Evolutionary conservation across 495 filamentous ascomycete species (phyloP), one percentile per base, ranked within the genome.

Genomic region (Delitschia confertaspora): DNA sequence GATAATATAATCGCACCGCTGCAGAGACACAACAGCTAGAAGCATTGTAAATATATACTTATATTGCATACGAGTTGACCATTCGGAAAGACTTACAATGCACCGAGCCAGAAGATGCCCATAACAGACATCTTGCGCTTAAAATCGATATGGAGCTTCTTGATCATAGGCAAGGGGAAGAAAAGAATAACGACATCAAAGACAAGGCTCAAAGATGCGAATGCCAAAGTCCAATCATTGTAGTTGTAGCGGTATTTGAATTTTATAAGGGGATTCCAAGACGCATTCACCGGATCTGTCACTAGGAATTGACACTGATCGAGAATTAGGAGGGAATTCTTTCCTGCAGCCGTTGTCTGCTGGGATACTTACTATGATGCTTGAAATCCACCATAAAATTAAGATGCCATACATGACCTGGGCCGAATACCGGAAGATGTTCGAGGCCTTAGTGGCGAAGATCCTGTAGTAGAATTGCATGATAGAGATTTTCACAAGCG

Each of bases 41-140:
- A 17, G 30, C 2, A 14, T 16, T 23, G 25, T 17, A 33, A 14
- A 20, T 25, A 20, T n/a, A 10, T 10, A 5, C 24, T 19, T 25
- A n/a, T 31, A 7, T 36, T 14, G n/a, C n/a, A n/a, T n/a, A n/a
- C n/a, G n/a, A n/a, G n/a, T n/a, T n/a, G n/a, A n/a, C n/a, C n/a
- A n/a, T n/a, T n/a, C n/a, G n/a, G n/a, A n/a, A n/a, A n/a, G 5
- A 54, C 53, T 47, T 39, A 56, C 56, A 60, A 60, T 13, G 45
- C 49, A 7, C 57, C 57, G n/a, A 60, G 43, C 57, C 49, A 60
- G 47, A 60, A 60, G 11, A 60, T 55, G 21, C 45, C 10, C 13
- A 20, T 22, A 5, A 60, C 26, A n/a, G 42, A 38, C 14, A 51
- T 25, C 50, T 60, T 60, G 10, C 35, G 26, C 14, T 35, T 37